Percentiles rank a stretch among this genome's conserved stretches.
Evolutionary conservation across 2,329 filamentous ascomycete species (phyloP).

Genomic region (Venturia asperata): DNA sequence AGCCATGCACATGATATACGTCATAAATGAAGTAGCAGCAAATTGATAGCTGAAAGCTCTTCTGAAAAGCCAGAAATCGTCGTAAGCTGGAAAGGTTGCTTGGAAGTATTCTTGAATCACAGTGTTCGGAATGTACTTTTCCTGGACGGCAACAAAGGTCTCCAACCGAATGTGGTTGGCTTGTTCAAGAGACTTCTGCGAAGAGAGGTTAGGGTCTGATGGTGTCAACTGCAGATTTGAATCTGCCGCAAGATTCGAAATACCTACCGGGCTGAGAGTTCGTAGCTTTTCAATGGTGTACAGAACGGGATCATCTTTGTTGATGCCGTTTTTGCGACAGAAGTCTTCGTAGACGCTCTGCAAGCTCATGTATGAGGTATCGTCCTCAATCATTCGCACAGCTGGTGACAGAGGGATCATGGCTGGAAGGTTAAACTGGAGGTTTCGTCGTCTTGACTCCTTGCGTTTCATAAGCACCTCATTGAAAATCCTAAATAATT

Average conservation of each 20-base stretch:
- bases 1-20: conserved; percentile 95
- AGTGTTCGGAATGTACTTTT: conserved; percentile 80
- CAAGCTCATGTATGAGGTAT: conserved; percentile 85
- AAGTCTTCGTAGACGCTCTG: conserved; percentile 96
- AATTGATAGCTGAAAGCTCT: conserved; percentile 95
- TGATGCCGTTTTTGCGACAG: conserved; percentile 76
- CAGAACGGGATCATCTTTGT: conserved; percentile 90
- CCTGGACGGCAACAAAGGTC: conserved; percentile 89
- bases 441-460: conserved; percentile 83
- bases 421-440: conserved; percentile 91
- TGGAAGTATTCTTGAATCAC: conserved; percentile 87
- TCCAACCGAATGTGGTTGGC: conserved; percentile 70
- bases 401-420: conserved; percentile 95
- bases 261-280: conserved; percentile 43
- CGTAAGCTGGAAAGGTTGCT: conserved; percentile 75
- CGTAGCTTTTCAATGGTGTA: conserved; percentile 94
- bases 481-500: conserved; percentile 97
- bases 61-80: conserved; percentile 97
- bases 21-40: conserved; percentile 94
- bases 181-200: conserved; percentile 61
- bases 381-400: conserved; percentile 92
- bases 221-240: conserved; percentile 18
- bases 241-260: background rate
- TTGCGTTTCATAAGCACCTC: conserved; percentile 86
- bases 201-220: conserved; percentile 21